Evolutionary conservation across 352 stramenopile species (phyloP).

Genomic region (Phytophthora tubulina): DNA sequence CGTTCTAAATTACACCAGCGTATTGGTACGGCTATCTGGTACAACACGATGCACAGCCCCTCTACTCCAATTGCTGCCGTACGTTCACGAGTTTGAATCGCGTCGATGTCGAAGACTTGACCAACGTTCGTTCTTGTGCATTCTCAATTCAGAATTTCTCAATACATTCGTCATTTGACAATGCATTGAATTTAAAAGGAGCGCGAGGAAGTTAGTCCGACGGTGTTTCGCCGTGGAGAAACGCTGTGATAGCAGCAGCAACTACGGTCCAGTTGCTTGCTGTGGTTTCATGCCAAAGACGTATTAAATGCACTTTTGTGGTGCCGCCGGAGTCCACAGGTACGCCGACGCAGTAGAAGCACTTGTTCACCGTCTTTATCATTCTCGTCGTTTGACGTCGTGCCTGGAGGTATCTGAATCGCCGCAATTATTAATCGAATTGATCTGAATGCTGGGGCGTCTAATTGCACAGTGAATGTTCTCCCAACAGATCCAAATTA

Average conservation of each 20-base stretch:
- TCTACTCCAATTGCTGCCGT: constrained; percentile 9
- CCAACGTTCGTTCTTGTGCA: neutral
- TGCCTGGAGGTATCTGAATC: neutral
- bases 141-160: neutral
- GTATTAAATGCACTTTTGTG: neutral
- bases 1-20: constrained; percentile 12
- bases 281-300: neutral
- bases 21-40: constrained; percentile 15
- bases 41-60: constrained; percentile 18
- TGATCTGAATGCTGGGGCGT: neutral
- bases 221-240: neutral
- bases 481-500: neutral
- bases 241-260: neutral
- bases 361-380: neutral
- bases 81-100: neutral
- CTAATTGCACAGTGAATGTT: neutral
- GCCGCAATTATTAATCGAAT: neutral
- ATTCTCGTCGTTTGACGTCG: neutral
- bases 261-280: neutral
- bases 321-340: neutral
- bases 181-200: neutral
- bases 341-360: neutral
- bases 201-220: neutral
- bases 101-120: neutral
- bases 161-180: neutral